A percentile compares a stretch with the other conserved stretches of the same genome.
Evolutionary conservation across 2,329 filamentous ascomycete genomes (phyloP).

Genomic region (Orbilia quercus): DNA sequence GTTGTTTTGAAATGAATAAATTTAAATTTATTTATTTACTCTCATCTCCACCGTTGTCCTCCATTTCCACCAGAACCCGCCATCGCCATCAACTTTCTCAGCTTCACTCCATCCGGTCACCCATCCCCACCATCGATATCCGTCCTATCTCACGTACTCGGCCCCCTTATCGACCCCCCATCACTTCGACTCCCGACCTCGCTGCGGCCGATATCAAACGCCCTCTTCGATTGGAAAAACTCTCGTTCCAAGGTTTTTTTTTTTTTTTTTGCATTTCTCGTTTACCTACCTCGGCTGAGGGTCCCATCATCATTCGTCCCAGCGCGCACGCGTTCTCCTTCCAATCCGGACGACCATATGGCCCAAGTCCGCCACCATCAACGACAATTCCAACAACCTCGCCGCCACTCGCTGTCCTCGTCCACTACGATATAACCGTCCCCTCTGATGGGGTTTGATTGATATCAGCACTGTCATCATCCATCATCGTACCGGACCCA

Average conservation of each 20-base stretch:
- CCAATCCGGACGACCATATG: conserved; percentile 13
- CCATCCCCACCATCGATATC: background rate
- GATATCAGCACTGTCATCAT: too few relatives aligned
- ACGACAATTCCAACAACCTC: background rate
- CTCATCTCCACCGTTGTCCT: too few relatives aligned
- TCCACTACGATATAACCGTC: too few relatives aligned
- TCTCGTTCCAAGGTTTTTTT: too few relatives aligned
- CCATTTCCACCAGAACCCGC: background rate
- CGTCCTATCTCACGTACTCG: too few relatives aligned
- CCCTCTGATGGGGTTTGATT: too few relatives aligned
- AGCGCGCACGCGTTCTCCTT: conserved; percentile 45
- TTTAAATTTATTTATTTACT: too few relatives aligned
- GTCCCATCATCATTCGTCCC: conserved; percentile 13
- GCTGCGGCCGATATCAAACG: too few relatives aligned
- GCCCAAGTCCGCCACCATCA: conserved; percentile 1
- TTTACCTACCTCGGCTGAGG: conserved; percentile 18
- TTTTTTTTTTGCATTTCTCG: background rate
- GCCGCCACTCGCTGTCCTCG: background rate
- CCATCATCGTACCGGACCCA: too few relatives aligned
- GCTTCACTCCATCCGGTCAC: background rate
- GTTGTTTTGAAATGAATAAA: too few relatives aligned
- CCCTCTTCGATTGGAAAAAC: too few relatives aligned
- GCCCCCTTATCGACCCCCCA: background rate
- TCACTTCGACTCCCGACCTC: background rate
- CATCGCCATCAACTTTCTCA: conserved; percentile 8